Percentiles rank a stretch among this genome's conserved stretches.
Evolutionary conservation across 176 grass and related monocot species (phyloP).

Genomic region (Oryza glumipatula): DNA sequence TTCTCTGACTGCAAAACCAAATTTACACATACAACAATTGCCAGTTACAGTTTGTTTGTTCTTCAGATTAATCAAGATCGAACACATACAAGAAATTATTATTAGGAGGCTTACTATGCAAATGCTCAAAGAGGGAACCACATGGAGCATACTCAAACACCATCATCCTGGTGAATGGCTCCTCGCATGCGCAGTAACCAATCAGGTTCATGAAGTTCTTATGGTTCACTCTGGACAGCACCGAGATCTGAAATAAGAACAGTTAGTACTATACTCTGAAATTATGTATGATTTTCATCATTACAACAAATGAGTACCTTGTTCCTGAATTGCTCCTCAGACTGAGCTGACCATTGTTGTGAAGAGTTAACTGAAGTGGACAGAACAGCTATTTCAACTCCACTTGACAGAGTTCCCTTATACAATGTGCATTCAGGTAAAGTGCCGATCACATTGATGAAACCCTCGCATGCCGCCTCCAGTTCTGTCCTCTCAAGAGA

Average conservation of each 20-base stretch:
- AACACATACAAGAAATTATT: too few relatives aligned
- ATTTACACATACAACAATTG: neutral
- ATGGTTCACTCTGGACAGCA: conserved; percentile 83
- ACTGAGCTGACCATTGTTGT: conserved; percentile 48
- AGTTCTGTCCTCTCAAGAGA: conserved; percentile 66
- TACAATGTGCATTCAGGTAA: conserved; percentile 59
- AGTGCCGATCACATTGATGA: conserved; percentile 77
- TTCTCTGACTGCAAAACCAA: conserved; percentile 69
- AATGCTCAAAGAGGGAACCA: conserved; percentile 90
- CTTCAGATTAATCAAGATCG: neutral
- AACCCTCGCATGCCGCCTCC: conserved; percentile 67
- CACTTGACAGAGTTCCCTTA: conserved; percentile 78
- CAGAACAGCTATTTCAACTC: conserved; percentile 82
- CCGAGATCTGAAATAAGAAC: conserved; percentile 56
- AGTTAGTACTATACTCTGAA: neutral
- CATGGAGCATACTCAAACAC: conserved; percentile 83
- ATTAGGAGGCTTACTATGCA: conserved; percentile 67
- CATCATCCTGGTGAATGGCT: conserved; percentile 87
- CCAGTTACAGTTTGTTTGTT: neutral
- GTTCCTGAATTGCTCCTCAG: conserved; percentile 64
- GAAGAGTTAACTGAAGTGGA: conserved; percentile 50
- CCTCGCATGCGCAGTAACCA: conserved; percentile 62
- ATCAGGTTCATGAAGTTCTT: conserved; percentile 91
- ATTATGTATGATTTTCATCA: neutral
- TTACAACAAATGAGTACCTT: conserved; percentile 45